Base-by-base conservation (phyloP, 768 basidiomycete species). In the Cubamyces sp. region DNA sequence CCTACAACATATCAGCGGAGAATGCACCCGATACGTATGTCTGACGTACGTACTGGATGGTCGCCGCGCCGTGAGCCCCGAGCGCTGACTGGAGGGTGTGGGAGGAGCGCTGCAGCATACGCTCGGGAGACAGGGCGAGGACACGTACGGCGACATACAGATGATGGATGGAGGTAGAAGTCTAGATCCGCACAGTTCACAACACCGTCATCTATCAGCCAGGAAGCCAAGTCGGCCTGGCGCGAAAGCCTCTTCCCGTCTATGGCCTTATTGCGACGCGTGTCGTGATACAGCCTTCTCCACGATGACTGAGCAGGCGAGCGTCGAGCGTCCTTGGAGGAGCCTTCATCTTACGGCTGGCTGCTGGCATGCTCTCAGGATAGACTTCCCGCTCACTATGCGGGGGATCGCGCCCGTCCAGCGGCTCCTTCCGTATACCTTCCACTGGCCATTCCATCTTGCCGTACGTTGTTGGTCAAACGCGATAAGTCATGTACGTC, bases 181-280 rank as follows among this genome's bases (percentile, higher is more conserved):
- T 8, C 1, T 21, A 26, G 57, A 50, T 57, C 56, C 37, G 19
- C 56, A 25, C 37, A 39, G 34, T 18, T 11, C 16, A 12, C 14
- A 25, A 25, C 37, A 41, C 40, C 40, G 48, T 51, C 49, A 59
- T 59, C 47, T 52, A 59, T 59, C 57, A 43, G 40, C 49, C 25
- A 40, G 16, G 23, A 40, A 30, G 28, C 18, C 51, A 40, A 30
- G 28, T n/a, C 51, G 26, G 5, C 21, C 39, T 23, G n/a, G 34
- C 45, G 45, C 11, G 14, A 14, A 25, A 21, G 19, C 8, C 26
- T 18, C 26, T 19, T 25, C 47, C 56, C 47, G 16, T 25, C n/a
- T 40, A 50, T 23, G 57, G 56, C 23, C 50, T 50, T 19, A 57
- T 57, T 57, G 57, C 57, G 57, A 50, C 57, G 48, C 47, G 34